Conservation (phyloP, 306 rosid species). For the Luffa acutangula region DNA sequence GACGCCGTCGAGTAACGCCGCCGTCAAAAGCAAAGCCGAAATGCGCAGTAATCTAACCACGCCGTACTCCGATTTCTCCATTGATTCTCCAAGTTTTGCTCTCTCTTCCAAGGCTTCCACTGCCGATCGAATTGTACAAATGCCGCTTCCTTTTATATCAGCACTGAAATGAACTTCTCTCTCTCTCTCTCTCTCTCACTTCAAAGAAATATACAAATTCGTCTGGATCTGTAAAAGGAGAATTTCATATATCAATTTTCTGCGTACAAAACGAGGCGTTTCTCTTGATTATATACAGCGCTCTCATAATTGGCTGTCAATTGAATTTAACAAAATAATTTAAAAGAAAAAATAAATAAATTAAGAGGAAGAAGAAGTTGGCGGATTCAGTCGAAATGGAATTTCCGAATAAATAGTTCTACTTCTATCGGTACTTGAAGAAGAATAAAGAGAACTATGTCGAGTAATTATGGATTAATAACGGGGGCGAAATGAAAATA, state of each 20-base stretch:
- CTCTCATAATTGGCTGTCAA: constrained; percentile 1
- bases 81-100: background rate
- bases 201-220: background rate
- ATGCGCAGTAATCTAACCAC: background rate
- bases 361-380: background rate
- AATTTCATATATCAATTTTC: background rate
- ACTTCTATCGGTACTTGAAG: background rate
- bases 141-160: background rate
- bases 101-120: background rate
- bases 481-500: background rate
- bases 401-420: background rate
- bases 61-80: background rate
- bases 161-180: background rate
- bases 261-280: constrained; percentile 7
- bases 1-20: background rate
- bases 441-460: background rate
- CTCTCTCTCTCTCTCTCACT: background rate
- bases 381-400: background rate
- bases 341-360: background rate
- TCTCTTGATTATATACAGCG: constrained; percentile 1
- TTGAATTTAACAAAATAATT: background rate
- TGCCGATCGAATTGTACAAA: background rate
- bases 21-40: background rate
- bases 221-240: background rate
- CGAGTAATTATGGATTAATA: background rate